Evolutionary conservation across 306 rosid species (phyloP).

Genomic region (Quercus aquifolioides): DNA sequence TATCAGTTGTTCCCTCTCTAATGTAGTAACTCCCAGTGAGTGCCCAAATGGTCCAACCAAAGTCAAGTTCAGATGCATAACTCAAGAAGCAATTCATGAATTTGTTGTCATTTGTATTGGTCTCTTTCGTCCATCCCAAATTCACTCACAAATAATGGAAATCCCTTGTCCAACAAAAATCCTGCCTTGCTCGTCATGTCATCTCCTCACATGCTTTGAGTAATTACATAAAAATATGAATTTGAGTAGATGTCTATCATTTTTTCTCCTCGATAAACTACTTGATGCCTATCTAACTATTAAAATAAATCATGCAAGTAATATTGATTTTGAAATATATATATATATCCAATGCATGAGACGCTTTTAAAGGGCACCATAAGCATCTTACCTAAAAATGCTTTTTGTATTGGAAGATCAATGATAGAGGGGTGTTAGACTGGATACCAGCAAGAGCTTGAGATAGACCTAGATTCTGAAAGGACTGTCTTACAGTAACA

Average conservation of each 20-base stretch:
- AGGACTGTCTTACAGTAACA: constrained; percentile 69
- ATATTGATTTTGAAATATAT: too few species aligned
- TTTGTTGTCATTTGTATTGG: constrained; percentile 70
- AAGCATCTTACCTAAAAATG: constrained; percentile 50
- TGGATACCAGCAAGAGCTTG: constrained; percentile 56
- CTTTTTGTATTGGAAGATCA: constrained; percentile 60
- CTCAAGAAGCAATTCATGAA: constrained; percentile 64
- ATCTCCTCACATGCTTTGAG: not conserved
- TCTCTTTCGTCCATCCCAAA: constrained; percentile 73
- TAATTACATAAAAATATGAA: not conserved
- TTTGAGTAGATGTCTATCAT: too few species aligned
- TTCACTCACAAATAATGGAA: constrained; percentile 82
- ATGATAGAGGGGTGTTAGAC: constrained; percentile 62
- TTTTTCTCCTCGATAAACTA: too few species aligned
- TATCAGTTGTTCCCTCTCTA: constrained; percentile 60
- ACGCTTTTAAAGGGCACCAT: not conserved
- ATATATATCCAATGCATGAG: too few species aligned
- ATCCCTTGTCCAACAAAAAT: constrained; percentile 56
- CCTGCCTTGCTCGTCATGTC: constrained; percentile 48
- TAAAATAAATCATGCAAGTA: too few species aligned
- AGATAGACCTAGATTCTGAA: constrained; percentile 46
- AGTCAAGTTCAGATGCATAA: constrained; percentile 64
- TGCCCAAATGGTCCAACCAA: constrained; percentile 86
- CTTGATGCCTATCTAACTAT: too few species aligned
- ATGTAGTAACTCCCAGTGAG: constrained; percentile 76